Evolutionary conservation across 2,329 filamentous ascomycete genomes (phyloP), one percentile per base, ranked within the genome.

Genomic region (Colletotrichum sp.): DNA sequence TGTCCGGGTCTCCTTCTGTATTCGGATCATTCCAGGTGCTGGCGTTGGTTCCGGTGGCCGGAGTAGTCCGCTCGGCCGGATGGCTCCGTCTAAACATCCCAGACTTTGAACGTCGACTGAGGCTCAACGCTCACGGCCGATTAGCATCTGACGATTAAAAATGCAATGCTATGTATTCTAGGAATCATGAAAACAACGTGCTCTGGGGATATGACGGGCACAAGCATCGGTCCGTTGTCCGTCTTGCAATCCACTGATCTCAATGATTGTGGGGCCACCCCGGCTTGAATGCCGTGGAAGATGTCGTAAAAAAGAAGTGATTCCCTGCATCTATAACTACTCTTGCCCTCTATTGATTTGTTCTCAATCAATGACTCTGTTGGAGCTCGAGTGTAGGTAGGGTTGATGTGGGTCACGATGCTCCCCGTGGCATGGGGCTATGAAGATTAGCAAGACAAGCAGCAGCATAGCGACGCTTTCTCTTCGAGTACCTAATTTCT

Each of bases 161-260:
- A 8, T 21, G n/a, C 0, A 13, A 52, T 21, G n/a, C 6, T 3
- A 13, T 3, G 6, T 3, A 21, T 0, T 13, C 12, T 52, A 0
- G 44, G 6, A 8, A 52, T 21, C 44, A 52, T 21, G n/a, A 21
- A 13, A 12, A 3, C 10, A 52, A 13, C 44, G 0, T 5, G 12
- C n/a, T 21, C n/a, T 12, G 39, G 39, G 12, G n/a, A 52, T 21
- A 52, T 52, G 6, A 8, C n/a, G 44, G 39, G 12, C n/a, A 52
- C 5, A 52, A 5, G 44, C n/a, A 8, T 13, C 12, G n/a, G 44
- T 13, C 12, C 12, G 10, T 52, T 13, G 6, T 52, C n/a, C 44
- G 44, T 52, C n/a, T 49, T 52, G 44, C 1, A 13, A 5, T 52
- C 44, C 10, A 52, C 10, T 5, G 6, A 52, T 21, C n/a, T 52